A percentile compares a stretch with the other conserved stretches of the same genome.
These are phyloP conservation scores for Phytophthora parvispora DNA, from an alignment of 352 stramenopile genomes.

Conservation along the genomic window DNA sequence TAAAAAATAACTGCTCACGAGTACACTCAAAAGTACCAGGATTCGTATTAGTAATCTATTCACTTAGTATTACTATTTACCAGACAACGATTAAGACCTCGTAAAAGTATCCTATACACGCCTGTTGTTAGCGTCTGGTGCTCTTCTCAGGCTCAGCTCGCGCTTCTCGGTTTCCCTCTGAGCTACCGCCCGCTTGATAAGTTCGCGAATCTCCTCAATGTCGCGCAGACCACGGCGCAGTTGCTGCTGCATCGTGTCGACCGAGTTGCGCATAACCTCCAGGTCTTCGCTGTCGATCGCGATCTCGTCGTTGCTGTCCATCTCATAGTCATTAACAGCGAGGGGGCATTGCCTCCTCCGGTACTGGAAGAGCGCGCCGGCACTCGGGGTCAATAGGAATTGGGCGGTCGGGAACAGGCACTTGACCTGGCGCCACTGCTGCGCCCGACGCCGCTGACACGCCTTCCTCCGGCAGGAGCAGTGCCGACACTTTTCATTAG, in stretches of 20 bases:
- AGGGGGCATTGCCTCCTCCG: constrained; percentile 4
- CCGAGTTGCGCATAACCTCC: constrained; percentile 31
- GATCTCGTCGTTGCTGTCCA: constrained; percentile 19
- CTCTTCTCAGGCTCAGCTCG: neutral
- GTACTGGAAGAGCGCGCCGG: constrained; percentile 7
- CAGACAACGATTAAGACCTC: neutral
- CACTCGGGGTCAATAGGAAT: constrained; percentile 9
- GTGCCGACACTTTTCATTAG: constrained; percentile 19
- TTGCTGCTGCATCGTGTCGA: constrained; percentile 40
- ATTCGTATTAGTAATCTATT: constrained; percentile 13
- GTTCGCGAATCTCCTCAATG: constrained; percentile 32
- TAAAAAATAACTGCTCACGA: constrained; percentile 15
- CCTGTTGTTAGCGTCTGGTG: neutral
- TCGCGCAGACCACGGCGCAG: constrained; percentile 32
- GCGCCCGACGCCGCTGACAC: constrained; percentile 13
- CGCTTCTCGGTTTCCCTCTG: constrained; percentile 10
- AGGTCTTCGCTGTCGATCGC: constrained; percentile 27
- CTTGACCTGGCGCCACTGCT: constrained; percentile 9
- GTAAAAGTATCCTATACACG: constrained; percentile 14
- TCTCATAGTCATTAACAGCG: constrained; percentile 3
- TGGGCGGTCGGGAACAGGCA: constrained; percentile 6
- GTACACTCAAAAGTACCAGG: constrained; percentile 10
- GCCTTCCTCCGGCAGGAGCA: constrained; percentile 19
- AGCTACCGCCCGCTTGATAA: constrained; percentile 25
- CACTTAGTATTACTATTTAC: constrained; percentile 13